These are phyloP conservation scores for Coemansia sp. DNA, from an alignment of 192 early-diverging fungal genomes.

Conservation along the genomic window DNA sequence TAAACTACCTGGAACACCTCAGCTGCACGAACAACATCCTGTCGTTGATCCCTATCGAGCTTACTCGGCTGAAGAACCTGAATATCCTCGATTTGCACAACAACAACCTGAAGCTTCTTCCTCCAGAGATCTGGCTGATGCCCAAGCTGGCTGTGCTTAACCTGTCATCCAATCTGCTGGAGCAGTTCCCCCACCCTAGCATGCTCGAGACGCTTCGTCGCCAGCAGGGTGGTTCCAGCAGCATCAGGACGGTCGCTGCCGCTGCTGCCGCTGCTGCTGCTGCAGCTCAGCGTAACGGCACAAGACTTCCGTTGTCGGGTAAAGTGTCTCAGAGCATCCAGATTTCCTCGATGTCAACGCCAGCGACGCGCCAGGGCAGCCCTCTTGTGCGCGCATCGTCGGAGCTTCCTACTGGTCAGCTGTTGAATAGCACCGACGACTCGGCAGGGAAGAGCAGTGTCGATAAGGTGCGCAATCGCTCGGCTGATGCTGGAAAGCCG, in stretches of 20 bases:
- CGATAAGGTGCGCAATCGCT: slow-evolving; percentile 40
- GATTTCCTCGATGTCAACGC: slow-evolving; percentile 22
- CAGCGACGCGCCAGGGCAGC: slow-evolving; percentile 36
- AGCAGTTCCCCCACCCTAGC: slow-evolving; percentile 75
- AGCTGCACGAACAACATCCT: slow-evolving; percentile 71
- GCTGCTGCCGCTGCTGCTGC: slow-evolving; percentile 53
- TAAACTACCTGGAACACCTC: slow-evolving; percentile 58
- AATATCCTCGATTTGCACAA: slow-evolving; percentile 68
- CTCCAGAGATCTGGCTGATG: slow-evolving; percentile 78
- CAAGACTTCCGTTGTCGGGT: slow-evolving; percentile 20
- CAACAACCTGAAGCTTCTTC: slow-evolving; percentile 72
- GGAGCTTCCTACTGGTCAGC: slow-evolving; percentile 11
- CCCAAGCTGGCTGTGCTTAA: slow-evolving; percentile 69
- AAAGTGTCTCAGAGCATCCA: slow-evolving; percentile 35
- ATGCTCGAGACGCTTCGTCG: slow-evolving; percentile 53
- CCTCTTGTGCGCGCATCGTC: slow-evolving; percentile 40
- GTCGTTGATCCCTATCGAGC: slow-evolving; percentile 66
- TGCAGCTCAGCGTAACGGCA: slow-evolving; percentile 43
- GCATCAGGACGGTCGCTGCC: slow-evolving; percentile 44
- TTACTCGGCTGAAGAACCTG: slow-evolving; percentile 64
- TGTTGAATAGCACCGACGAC: background rate
- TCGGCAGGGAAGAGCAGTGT: background rate
- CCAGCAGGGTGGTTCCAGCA: slow-evolving; percentile 51
- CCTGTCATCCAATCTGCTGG: slow-evolving; percentile 77
- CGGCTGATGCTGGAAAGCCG: slow-evolving; percentile 38